Evolutionary conservation across 352 stramenopile genomes (phyloP), one percentile per base, ranked within the genome.

Genomic region (Pythium folliculosum): DNA sequence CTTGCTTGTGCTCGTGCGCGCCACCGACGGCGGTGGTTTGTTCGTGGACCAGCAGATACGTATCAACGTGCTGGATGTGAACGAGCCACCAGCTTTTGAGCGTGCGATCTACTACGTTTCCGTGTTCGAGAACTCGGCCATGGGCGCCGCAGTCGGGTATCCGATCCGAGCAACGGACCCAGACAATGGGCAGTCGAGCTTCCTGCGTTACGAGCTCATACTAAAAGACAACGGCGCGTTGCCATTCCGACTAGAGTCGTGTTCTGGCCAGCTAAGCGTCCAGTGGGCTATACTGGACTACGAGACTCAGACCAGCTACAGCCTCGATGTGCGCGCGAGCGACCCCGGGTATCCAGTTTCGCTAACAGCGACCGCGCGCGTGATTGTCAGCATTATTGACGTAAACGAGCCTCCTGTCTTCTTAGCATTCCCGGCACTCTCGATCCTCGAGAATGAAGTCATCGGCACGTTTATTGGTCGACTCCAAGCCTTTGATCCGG

Each of bases 211-310:
- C 40, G 74, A 84, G 25, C 57, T 86, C 1, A 59, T 82, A 23
- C 68, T 65, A 21, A 78, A 76, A 43, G 77, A 82, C 54, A 66
- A 63, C 35, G 77, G 70, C 13, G 70, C 51, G 0, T 30, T 77
- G 22, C 81, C 78, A 3, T 88, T 90, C 48, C 67, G 77, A 3
- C 64, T 90, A 17, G 81, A 90, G 64, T 74, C 74, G 19, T 90
- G 79, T 38, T 82, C 77, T 5, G 77, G 79, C 0, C 78, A 86
- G 52, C 60, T 90, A 14, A 64, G 65, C 14, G 73, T 90, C 2
- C 78, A 85, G 47, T 81, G 71, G 69, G 70, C 67, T 10, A 75
- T 60, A 3, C 65, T 90, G 2, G 77, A 90, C 59, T 86, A 82
- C 59, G 81, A 90, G 61, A 60, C 27, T n/a, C 72, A 45, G 0